Evolutionary conservation across 2,329 filamentous ascomycete species (phyloP), one percentile per base, ranked within the genome.

Genomic region (Teratosphaeria zuluensis): DNA sequence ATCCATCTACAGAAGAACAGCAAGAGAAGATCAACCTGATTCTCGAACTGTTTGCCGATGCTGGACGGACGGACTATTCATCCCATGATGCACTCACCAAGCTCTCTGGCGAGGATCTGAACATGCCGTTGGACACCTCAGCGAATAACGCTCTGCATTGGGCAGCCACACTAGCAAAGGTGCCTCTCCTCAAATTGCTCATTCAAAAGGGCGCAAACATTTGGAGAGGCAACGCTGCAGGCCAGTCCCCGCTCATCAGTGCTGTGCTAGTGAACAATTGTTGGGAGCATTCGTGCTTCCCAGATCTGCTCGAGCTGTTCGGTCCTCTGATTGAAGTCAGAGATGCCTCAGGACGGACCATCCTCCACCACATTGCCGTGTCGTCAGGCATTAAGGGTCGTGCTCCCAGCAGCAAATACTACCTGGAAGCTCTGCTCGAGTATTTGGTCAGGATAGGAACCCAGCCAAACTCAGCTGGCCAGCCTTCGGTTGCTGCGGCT

Each of bases 321-420:
- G 90, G 91, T 11, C 84, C 89, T 30, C 92, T 92, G 0, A 95
- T 99, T 62, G 92, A 97, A 65, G 85, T 95, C 51, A 83, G 90
- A 24, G 94, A 99, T 71, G 84, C 89, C 52, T 91, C 91, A 72
- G 92, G 92, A 8, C 83, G 94, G 42, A 97, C 92, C 0, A 91
- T 97, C 14, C 78, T 99, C 28, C 94, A 99, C 70, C 94, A 99
- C 70, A 97, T 99, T 67, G 92, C 94, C 4, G 85, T 97, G 35
- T 95, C 94, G 16, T 96, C 92, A 62, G 94, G 92, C 6, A 94
- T 97, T 67, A 96, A 96, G 71, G 92, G 92, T 6, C 85, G 94
- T 54, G 92, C 90, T 59, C 86, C 90, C 51, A 92, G 94, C 24
- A 95, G 91, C 71, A 89, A 92, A 64, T 96, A 97, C 72, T 99